A percentile compares a stretch with the other conserved stretches of the same genome.
phyloP scores from a whole-genome alignment of 768 basidiomycete genomes.

The Asterophora parasitica region DNA sequence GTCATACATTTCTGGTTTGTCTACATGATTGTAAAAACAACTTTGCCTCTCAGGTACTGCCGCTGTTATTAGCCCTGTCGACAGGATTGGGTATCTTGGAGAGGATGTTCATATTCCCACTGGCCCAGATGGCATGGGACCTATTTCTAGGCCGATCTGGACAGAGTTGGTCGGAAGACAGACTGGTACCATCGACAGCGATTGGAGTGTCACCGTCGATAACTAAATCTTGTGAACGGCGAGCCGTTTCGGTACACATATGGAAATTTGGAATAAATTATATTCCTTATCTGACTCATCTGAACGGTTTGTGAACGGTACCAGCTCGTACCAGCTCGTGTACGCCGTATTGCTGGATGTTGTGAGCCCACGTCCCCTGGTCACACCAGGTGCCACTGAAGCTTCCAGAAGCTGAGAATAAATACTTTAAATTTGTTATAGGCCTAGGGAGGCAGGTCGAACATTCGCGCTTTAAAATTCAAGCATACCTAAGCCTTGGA shows the following conservation, averaged over 20 bases:
- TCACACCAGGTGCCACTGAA: too few relatives aligned
- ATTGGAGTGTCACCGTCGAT: constrained; percentile 64
- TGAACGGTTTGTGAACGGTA: too few relatives aligned
- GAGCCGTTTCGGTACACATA: too few relatives aligned
- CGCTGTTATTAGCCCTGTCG: constrained; percentile 67
- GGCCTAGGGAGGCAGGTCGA: too few relatives aligned
- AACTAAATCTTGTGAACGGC: constrained; percentile 21
- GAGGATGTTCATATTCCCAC: constrained; percentile 60
- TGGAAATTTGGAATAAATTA: background rate
- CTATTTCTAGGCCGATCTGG: constrained; percentile 68
- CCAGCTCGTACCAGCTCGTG: too few relatives aligned
- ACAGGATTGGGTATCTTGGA: constrained; percentile 70
- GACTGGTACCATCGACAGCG: constrained; percentile 68
- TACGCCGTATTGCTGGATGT: too few relatives aligned
- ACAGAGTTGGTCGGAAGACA: constrained; percentile 76
- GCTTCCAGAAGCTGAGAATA: too few relatives aligned
- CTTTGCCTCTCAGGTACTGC: constrained; percentile 59
- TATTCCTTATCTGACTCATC: too few relatives aligned
- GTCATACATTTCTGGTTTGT: background rate
- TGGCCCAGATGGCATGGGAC: constrained; percentile 73
- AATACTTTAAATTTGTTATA: too few relatives aligned
- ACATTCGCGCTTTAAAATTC: too few relatives aligned
- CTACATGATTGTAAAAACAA: background rate
- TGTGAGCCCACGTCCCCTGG: too few relatives aligned
- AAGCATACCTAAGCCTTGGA: too few relatives aligned